A percentile compares a stretch with the other conserved stretches of the same genome.
Conservation (phyloP, 2,329 filamentous ascomycete genomes). For the Parafenestella ontariensis region DNA sequence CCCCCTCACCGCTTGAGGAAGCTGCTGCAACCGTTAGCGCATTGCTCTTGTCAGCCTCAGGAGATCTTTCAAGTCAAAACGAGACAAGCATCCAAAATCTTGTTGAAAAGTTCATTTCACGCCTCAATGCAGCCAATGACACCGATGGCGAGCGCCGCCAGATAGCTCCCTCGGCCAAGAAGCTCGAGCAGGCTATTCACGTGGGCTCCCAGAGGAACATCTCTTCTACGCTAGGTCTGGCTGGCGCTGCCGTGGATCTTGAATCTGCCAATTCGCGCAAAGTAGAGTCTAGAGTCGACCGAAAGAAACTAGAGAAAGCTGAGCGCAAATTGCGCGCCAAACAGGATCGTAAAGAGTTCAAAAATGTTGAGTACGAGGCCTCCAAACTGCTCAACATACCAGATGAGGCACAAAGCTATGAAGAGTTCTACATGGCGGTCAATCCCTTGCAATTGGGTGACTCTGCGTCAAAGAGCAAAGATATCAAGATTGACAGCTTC, state of each 20-base stretch:
- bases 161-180: slow-evolving; percentile 77
- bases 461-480: slow-evolving; percentile 83
- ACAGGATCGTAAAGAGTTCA: slow-evolving; percentile 98
- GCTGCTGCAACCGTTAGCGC: slow-evolving; percentile 86
- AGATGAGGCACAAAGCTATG: slow-evolving; percentile 87
- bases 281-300: slow-evolving; percentile 96
- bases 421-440: slow-evolving; percentile 99
- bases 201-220: slow-evolving; percentile 94
- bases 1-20: slow-evolving; percentile 79
- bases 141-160: slow-evolving; percentile 70
- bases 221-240: slow-evolving; percentile 90
- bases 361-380: slow-evolving; percentile 97
- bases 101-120: slow-evolving; percentile 87
- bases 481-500: slow-evolving; percentile 96
- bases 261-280: slow-evolving; percentile 93
- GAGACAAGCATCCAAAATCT: slow-evolving; percentile 81
- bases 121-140: slow-evolving; percentile 77
- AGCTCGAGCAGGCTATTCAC: slow-evolving; percentile 92
- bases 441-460: slow-evolving; percentile 92
- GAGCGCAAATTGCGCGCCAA: slow-evolving; percentile 97
- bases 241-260: slow-evolving; percentile 84
- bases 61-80: slow-evolving; percentile 74
- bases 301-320: slow-evolving; percentile 98
- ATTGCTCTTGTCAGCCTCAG: slow-evolving; percentile 90
- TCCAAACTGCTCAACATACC: slow-evolving; percentile 85